A percentile compares a stretch with the other conserved stretches of the same genome.
These are phyloP conservation scores for Microbotryum scabiosae DNA, from an alignment of 1,284 basidiomycete species.

Conservation along the genomic window DNA sequence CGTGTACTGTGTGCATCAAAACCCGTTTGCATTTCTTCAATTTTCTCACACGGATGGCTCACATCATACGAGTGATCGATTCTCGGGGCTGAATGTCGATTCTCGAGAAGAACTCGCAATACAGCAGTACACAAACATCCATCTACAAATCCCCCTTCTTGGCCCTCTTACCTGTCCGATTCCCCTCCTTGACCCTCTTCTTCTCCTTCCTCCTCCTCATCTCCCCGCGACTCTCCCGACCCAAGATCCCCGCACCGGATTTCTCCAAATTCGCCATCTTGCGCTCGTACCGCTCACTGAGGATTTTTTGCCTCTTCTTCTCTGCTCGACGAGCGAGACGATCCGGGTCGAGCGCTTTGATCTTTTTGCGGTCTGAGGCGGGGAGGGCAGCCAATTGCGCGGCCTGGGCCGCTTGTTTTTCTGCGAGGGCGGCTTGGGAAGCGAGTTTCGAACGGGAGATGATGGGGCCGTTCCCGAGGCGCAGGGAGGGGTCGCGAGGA, in stretches of 20 bases:
- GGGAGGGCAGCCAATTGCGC: conserved; percentile 62
- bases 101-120: too few species aligned
- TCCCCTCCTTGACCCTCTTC: conserved; percentile 10
- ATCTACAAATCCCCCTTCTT: conserved; percentile 15
- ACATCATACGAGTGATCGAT: too few species aligned
- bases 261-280: conserved; percentile 24
- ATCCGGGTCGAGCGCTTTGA: conserved; percentile 66
- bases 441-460: background rate
- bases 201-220: conserved; percentile 29
- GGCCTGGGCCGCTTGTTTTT: conserved; percentile 49
- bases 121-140: too few species aligned
- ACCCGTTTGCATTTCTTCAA: background rate
- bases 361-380: conserved; percentile 76
- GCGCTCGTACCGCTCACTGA: conserved; percentile 27
- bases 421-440: conserved; percentile 1
- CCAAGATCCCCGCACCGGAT: conserved; percentile 18
- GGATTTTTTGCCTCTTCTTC: conserved; percentile 48
- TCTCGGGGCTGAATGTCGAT: too few species aligned
- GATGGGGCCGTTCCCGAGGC: conserved; percentile 1
- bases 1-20: background rate
- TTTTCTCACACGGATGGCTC: background rate
- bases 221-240: conserved; percentile 18
- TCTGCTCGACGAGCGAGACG: conserved; percentile 71
- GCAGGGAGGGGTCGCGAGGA: conserved; percentile 17
- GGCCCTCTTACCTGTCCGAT: conserved; percentile 21